Evolutionary conservation across 2,329 filamentous ascomycete species (phyloP), one percentile per base, ranked within the genome.

Genomic region (Colletotrichum horii): DNA sequence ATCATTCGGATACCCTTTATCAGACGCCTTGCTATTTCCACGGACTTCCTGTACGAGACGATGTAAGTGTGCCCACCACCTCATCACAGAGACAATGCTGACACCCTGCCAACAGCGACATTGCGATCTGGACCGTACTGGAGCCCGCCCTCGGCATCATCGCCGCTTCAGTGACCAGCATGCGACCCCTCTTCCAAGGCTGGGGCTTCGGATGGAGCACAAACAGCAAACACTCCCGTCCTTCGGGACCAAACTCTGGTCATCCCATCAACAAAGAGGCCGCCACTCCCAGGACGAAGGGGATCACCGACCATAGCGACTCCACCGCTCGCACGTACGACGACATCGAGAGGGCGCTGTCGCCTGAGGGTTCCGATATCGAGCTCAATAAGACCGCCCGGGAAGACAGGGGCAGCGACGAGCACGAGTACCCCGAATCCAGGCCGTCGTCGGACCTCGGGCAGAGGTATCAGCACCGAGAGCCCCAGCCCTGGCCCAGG

Each of bases 1-100:
- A 79, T 87, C 8, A 77, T 86, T 14, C 84, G 85, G 8, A 83
- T 86, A 22, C 78, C 81, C 2, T 84, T 82, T 55, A 74, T 85
- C 36, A 80, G 77, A 19, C 79, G 78, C 2, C 66, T 82, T 2
- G 78, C 78, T 3, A 80, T 84, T 11, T 79, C 79, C 3, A 52
- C 78, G 4, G 78, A 80, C 32, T 83, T 83, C 61, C 75, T 84
- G 7, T 82, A 79, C 36, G 81, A 82, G 28, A 83, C 83, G 24
- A 78, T 84, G 82, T 83, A 80, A 77, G 79, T 76, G 6, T 16
- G 24, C 8, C 30, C 19, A 38, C 30, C 26, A 3, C 16, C 24
- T 38, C 28, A 12, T 28, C 16, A 8, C 65, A 14, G 8, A 12
- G 0, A 30, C 5, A 1, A 30, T 32, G 16, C 68, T 76, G 11